Base-by-base conservation (phyloP, 495 filamentous ascomycete species). In the Talaromyces thailandensis region DNA sequence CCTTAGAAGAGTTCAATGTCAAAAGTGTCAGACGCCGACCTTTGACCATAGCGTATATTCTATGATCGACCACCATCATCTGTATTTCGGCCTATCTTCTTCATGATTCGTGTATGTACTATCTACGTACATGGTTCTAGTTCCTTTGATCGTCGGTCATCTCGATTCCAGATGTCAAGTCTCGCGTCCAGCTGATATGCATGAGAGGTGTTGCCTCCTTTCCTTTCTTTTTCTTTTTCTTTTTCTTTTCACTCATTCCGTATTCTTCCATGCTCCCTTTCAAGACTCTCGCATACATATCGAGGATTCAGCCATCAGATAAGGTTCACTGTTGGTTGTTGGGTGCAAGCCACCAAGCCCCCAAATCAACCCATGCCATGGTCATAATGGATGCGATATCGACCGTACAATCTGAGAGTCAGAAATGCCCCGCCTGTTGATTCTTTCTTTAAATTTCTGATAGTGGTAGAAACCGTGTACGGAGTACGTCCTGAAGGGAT, bases 101-200 rank as follows among this genome's bases (percentile, higher is more conserved):
- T n/a, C n/a, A 51, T 6, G 29, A 31, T 31, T 31, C 11, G 8
- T 51, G 24, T 14, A 52, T 24, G 7, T 52, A 52, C 24, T 14
- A 52, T 24, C 1, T 52, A 52, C 24, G 18, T 55, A 55, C 51
- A 55, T 25, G 51, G 51, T 55, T 40, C 51, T 55, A 55, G 51
- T 55, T 55, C 26, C 26, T 55, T 55, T 55, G 51, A 55, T 55
- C 51, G 23, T 55, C 51, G 23, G 51, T 55, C 51, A 55, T 28
- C 23, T 55, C 35, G 16, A 40, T 55, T 28, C 23, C 28, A 12
- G 16, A 40, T 55, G 14, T 21, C n/a, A 21, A 18, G n/a, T 48
- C 43, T 48, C n/a, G 40, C 6, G 29, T 31, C 11, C 7, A 31
- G 29, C 29, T 31, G 29, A 9, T 31, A 31, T 45, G 16, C 40